These are phyloP conservation scores for Aureobasidium sp. DNA, from an alignment of 2,329 filamentous ascomycete genomes.

Conservation along the genomic window DNA sequence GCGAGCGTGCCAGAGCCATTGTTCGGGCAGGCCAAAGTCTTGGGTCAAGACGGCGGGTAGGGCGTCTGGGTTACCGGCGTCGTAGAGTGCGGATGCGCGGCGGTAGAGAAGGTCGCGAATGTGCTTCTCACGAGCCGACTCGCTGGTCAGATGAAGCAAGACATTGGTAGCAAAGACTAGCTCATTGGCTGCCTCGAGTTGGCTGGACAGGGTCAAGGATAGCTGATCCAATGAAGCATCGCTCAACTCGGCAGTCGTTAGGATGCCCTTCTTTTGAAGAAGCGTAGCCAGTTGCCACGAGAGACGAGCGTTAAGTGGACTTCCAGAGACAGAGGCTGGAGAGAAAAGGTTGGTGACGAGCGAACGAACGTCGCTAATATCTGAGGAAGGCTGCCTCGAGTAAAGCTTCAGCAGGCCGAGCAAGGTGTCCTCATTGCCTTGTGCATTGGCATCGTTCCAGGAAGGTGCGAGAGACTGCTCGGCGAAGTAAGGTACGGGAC, in stretches of 20 bases:
- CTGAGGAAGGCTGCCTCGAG: conserved; percentile 44
- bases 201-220: conserved; percentile 41
- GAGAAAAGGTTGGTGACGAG: conserved; percentile 51
- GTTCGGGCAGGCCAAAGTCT: conserved; percentile 52
- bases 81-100: conserved; percentile 56
- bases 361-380: conserved; percentile 4
- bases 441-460: conserved; percentile 53
- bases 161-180: conserved; percentile 22
- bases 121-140: conserved; percentile 20
- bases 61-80: conserved; percentile 55
- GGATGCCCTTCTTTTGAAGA: conserved; percentile 28
- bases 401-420: conserved; percentile 84
- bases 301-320: conserved; percentile 65
- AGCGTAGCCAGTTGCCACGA: conserved; percentile 75
- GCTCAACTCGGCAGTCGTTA: conserved; percentile 17
- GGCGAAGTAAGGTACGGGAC: conserved; percentile 63
- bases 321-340: conserved; percentile 67
- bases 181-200: conserved; percentile 25
- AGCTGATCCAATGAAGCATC: conserved; percentile 53
- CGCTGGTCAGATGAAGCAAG: conserved; percentile 25
- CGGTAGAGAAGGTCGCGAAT: conserved; percentile 49
- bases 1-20: conserved; percentile 83
- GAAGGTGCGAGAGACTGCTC: conserved; percentile 50
- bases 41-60: conserved; percentile 17
- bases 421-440: conserved; percentile 64